Evolutionary conservation across 1,284 basidiomycete species (phyloP), one percentile per base, ranked within the genome.

Genomic region (Sanghuangporus baumii): DNA sequence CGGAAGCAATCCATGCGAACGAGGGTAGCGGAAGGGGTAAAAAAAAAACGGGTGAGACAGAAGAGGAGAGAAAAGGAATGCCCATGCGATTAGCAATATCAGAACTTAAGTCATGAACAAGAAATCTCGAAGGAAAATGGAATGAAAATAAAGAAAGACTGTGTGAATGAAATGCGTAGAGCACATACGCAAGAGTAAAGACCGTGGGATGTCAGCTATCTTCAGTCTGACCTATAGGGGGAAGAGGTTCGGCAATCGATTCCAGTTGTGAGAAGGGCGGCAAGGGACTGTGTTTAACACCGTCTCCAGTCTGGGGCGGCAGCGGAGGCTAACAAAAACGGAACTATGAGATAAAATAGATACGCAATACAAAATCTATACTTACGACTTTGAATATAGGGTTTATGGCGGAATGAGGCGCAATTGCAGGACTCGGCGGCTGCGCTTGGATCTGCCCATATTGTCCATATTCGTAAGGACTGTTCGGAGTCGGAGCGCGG

Each of bases 331-430:
- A 62, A 60, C 54, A 78, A 75, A 23, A 7, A 7, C 4, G n/a
- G 16, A 4, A 37, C 0, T 8, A 11, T 54, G 16, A 82, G 80
- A 84, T n/a, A 23, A 82, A 80, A 11, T 46, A 7, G 7, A 46
- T n/a, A 46, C 20, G 84, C 86, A 72, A 16, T n/a, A 38, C 67
- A 46, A 51, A 11, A 65, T 65, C 69, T 60, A n/a, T 18, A 79
- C 91, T 82, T 75, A 93, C 92, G 75, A 94, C 91, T 82, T 91
- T 87, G 81, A 94, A 95, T 75, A 94, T 94, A 43, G 92, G 91
- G 74, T 95, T 94, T 71, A 93, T 91, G 43, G 80, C 81, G 58
- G 86, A 83, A 69, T 81, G 75, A 58, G 73, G 65, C 46, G 69
- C 61, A 52, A 70, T 65, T 37, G 64, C 64, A 52, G 76, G 68